A percentile compares a stretch with the other conserved stretches of the same genome.
phyloP scores from a whole-genome alignment of 768 basidiomycete genomes.

The Lactarius indigo region DNA sequence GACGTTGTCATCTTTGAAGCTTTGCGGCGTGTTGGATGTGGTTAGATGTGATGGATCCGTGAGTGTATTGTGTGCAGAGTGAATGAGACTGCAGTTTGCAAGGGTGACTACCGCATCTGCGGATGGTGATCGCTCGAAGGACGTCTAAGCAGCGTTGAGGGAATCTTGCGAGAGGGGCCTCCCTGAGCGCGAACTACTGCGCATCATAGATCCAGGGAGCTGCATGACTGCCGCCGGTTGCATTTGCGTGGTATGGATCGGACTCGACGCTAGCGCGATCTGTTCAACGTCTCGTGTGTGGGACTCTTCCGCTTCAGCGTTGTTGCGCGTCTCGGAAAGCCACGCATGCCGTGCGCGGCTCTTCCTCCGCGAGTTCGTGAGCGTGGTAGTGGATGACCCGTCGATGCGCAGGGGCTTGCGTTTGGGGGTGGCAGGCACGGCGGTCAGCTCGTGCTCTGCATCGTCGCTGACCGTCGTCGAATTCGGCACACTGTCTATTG shows the following conservation, averaged over 20 bases:
- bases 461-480: slow-evolving; percentile 24
- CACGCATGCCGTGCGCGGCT: neutral
- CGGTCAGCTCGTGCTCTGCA: slow-evolving; percentile 21
- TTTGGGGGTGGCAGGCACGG: slow-evolving; percentile 20
- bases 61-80: neutral
- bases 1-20: neutral
- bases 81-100: neutral
- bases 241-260: slow-evolving; percentile 26
- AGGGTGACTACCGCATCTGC: slow-evolving; percentile 9
- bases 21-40: neutral
- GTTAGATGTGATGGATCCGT: neutral
- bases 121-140: slow-evolving; percentile 10
- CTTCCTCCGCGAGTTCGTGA: neutral
- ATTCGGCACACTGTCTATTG: slow-evolving; percentile 22
- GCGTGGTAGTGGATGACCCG: neutral
- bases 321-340: neutral
- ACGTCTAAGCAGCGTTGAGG: slow-evolving; percentile 2
- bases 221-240: slow-evolving; percentile 23
- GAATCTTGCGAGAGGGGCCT: slow-evolving; percentile 2
- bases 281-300: slow-evolving; percentile 14
- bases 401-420: neutral
- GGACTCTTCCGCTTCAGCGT: neutral
- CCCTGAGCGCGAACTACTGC: slow-evolving; percentile 9
- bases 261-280: slow-evolving; percentile 20
- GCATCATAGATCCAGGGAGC: slow-evolving; percentile 19